Conservation (phyloP, 1,139 yeast species). For the Candida tunisiensis region DNA sequence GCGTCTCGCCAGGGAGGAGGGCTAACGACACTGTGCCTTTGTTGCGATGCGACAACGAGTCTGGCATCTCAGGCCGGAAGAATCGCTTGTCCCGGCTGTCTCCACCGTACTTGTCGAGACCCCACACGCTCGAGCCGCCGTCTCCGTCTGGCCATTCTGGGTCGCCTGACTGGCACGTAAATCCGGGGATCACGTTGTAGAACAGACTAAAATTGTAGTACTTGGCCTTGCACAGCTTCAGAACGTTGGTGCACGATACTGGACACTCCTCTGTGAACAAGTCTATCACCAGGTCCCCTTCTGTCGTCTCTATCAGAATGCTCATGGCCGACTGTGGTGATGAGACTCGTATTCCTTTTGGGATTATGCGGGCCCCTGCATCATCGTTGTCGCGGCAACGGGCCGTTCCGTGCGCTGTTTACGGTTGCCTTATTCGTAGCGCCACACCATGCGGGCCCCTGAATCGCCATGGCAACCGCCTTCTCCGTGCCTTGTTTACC, state of each 20-base stretch:
- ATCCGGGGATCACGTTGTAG: slow-evolving; percentile 24
- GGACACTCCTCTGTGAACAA: slow-evolving; percentile 23
- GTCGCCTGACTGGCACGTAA: slow-evolving; percentile 29
- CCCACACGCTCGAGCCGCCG: slow-evolving; percentile 22
- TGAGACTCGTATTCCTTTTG: no score
- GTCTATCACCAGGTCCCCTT: slow-evolving; percentile 38
- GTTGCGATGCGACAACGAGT: slow-evolving; percentile 10
- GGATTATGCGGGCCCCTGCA: no score
- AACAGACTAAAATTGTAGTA: slow-evolving; percentile 38
- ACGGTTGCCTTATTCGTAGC: no score
- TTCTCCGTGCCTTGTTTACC: no score
- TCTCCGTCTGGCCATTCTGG: slow-evolving; percentile 26
- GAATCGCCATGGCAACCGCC: no score
- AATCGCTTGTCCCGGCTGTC: no score
- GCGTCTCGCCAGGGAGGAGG: slow-evolving; percentile 3
- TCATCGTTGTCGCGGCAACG: no score
- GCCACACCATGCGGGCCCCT: no score
- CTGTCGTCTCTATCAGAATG: slow-evolving; percentile 35
- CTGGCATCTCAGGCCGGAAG: slow-evolving; percentile 8
- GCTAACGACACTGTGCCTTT: slow-evolving; percentile 27
- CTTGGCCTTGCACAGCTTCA: slow-evolving; percentile 36
- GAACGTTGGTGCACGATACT: slow-evolving; percentile 28
- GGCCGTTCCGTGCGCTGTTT: no score
- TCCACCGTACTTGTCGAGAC: slow-evolving; percentile 9
- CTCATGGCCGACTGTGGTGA: slow-evolving; percentile 31